These are phyloP conservation scores for Chlorencoelia australis DNA, from an alignment of 2,329 filamentous ascomycete species.

Conservation along the genomic window DNA sequence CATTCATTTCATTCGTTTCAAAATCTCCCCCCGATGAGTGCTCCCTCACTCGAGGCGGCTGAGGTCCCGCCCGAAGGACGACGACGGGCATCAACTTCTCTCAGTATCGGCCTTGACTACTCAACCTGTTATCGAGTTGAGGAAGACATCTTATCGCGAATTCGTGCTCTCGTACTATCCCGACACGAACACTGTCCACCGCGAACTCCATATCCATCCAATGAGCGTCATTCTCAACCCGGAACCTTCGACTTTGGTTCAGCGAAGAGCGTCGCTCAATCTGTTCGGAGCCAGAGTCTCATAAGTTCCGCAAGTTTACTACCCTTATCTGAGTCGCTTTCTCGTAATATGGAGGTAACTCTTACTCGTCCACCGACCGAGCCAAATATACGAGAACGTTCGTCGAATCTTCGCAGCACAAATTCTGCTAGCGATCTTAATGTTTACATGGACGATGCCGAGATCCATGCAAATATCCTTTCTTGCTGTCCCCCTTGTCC, in stretches of 20 bases:
- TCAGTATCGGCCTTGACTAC: constrained; percentile 18
- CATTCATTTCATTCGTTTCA: constrained; percentile 1
- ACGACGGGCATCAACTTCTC: constrained; percentile 15
- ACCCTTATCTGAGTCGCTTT: too few species aligned
- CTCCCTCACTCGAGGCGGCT: constrained; percentile 10
- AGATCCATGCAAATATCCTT: neutral
- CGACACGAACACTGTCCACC: constrained; percentile 18
- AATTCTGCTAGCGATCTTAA: constrained; percentile 13
- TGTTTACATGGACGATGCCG: neutral
- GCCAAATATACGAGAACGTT: neutral
- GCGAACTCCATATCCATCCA: constrained; percentile 19
- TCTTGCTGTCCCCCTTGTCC: neutral
- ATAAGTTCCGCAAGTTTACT: too few species aligned
- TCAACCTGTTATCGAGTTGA: constrained; percentile 16
- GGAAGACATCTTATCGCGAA: constrained; percentile 22
- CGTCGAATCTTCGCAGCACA: constrained; percentile 8
- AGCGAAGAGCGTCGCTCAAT: constrained; percentile 11
- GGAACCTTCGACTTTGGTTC: constrained; percentile 16
- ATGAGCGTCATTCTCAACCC: constrained; percentile 11
- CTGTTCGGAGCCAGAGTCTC: constrained; percentile 1
- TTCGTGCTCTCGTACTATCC: constrained; percentile 22
- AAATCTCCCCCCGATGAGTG: constrained; percentile 17
- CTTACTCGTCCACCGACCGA: constrained; percentile 1
- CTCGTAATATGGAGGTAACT: constrained; percentile 8
- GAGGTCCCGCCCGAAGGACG: constrained; percentile 7